Evolutionary conservation across 148 eudicot genomes (phyloP).

Genomic region (Mesembryanthemum crystallinum): DNA sequence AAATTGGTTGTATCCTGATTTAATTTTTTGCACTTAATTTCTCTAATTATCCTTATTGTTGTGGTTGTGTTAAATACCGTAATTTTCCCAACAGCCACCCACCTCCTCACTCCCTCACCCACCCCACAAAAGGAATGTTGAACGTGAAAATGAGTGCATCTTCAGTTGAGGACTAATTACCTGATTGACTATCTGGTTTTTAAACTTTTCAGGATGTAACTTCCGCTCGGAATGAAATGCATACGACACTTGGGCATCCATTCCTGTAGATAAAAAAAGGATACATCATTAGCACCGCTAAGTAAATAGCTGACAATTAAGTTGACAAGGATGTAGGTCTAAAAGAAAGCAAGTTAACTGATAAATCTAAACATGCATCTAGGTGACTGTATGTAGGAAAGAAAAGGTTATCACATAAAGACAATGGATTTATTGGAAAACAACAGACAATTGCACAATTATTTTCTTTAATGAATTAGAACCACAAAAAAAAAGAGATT

Average conservation of each 20-base stretch:
- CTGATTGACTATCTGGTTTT: constrained; percentile 83
- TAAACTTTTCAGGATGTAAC: constrained; percentile 85
- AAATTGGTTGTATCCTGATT: too few relatives aligned
- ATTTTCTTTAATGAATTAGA: not conserved
- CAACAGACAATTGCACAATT: not conserved
- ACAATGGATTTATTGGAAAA: not conserved
- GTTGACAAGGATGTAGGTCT: not conserved
- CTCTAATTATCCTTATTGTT: too few relatives aligned
- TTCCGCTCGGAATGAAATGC: constrained; percentile 92
- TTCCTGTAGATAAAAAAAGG: constrained; percentile 50
- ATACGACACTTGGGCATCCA: constrained; percentile 98
- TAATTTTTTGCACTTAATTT: too few relatives aligned
- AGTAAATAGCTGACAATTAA: not conserved
- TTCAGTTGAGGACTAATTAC: constrained; percentile 27
- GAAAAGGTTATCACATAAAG: not conserved
- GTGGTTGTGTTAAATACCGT: too few relatives aligned
- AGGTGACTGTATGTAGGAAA: not conserved
- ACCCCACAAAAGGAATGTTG: not conserved
- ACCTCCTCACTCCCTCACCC: not conserved
- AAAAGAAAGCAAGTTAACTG: not conserved
- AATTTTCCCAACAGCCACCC: too few relatives aligned
- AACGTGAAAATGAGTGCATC: not conserved
- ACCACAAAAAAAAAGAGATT: not conserved
- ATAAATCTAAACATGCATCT: not conserved
- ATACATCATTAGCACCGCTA: not conserved